Percentiles rank a stretch among this genome's conserved stretches.
Conservation (phyloP, 495 filamentous ascomycete species). For the Penicillium lagena region DNA sequence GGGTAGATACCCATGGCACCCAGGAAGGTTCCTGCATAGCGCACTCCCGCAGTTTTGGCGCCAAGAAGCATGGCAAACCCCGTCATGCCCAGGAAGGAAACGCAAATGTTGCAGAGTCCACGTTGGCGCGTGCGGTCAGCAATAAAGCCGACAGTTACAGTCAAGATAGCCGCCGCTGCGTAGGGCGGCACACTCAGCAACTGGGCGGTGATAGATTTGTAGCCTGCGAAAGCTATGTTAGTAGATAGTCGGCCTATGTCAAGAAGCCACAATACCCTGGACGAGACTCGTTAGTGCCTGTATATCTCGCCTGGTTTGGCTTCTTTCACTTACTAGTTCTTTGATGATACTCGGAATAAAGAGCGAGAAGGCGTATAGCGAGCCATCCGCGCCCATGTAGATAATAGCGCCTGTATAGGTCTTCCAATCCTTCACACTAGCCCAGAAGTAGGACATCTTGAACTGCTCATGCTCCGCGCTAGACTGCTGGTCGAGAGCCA, state of each 20-base stretch:
- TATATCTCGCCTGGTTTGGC: too few species aligned
- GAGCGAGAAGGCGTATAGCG: constrained; percentile 85
- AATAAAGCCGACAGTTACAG: constrained; percentile 66
- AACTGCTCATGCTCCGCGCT: constrained; percentile 77
- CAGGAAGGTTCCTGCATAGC: constrained; percentile 81
- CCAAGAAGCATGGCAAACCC: constrained; percentile 77
- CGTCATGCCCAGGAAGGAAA: constrained; percentile 63
- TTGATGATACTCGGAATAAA: constrained; percentile 84
- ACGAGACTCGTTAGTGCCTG: too few species aligned
- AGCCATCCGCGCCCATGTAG: constrained; percentile 66
- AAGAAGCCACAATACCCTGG: too few species aligned
- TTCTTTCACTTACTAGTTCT: constrained; percentile 34
- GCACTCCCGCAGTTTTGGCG: constrained; percentile 50
- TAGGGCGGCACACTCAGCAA: constrained; percentile 87
- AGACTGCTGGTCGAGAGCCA: constrained; percentile 70
- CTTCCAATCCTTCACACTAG: constrained; percentile 78
- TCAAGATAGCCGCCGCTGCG: constrained; percentile 71
- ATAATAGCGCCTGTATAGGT: constrained; percentile 71
- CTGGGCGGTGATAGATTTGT: constrained; percentile 62
- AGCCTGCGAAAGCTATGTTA: constrained; percentile 43
- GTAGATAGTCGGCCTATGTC: not conserved
- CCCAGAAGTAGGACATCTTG: constrained; percentile 69
- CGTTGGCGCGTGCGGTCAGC: constrained; percentile 74
- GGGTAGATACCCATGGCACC: constrained; percentile 90
- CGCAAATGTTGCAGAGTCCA: constrained; percentile 74